Percentiles rank a stretch among this genome's conserved stretches.
These are phyloP conservation scores for Backusella luteola DNA, from an alignment of 192 early-diverging fungal genomes.

Conservation along the genomic window DNA sequence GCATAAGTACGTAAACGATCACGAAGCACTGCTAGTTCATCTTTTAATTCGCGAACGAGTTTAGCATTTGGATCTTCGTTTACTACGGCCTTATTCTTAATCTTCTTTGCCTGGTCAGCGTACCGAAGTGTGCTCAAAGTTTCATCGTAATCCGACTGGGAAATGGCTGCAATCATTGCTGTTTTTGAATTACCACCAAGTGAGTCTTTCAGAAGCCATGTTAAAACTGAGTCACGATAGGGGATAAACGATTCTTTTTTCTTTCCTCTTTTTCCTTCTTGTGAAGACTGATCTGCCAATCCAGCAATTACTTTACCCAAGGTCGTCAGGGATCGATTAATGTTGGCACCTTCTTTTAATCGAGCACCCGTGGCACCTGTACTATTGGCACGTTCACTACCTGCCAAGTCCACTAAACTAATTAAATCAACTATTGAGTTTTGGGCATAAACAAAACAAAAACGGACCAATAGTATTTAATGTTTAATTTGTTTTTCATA, in stretches of 20 bases:
- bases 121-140: constrained; percentile 74
- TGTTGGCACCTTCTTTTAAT: constrained; percentile 90
- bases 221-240: constrained; percentile 87
- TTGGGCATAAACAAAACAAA: background rate
- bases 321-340: constrained; percentile 92
- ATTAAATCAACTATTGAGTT: background rate
- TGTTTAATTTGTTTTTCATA: constrained; percentile 28
- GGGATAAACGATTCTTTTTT: constrained; percentile 71
- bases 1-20: constrained; percentile 40
- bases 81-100: constrained; percentile 76
- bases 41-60: constrained; percentile 67
- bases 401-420: constrained; percentile 90
- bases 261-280: constrained; percentile 38
- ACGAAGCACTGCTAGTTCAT: constrained; percentile 63
- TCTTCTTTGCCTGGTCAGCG: constrained; percentile 78
- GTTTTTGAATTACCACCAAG: constrained; percentile 73
- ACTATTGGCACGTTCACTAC: constrained; percentile 85
- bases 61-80: constrained; percentile 74
- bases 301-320: constrained; percentile 94
- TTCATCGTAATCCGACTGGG: constrained; percentile 62
- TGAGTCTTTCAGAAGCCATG: constrained; percentile 71
- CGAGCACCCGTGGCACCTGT: constrained; percentile 83
- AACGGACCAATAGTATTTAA: background rate
- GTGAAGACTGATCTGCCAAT: constrained; percentile 67
- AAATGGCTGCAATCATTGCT: constrained; percentile 65